phyloP scores from a whole-genome alignment of 768 basidiomycete genomes.

The Tephrocybe sp. region DNA sequence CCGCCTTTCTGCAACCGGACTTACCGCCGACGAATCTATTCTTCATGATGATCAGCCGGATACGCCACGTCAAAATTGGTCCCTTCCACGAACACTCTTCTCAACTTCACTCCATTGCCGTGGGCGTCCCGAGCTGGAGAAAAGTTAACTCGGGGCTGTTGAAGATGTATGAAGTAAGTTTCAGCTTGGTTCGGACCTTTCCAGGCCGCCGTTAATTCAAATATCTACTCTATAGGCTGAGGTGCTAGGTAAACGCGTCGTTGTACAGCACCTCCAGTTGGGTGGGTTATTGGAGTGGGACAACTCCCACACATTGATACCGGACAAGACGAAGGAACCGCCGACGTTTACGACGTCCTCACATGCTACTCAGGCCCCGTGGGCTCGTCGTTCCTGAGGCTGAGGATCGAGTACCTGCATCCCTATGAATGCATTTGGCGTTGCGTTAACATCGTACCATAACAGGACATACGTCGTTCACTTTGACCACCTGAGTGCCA shows the following conservation, averaged over 20 bases:
- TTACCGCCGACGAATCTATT: conserved; percentile 74
- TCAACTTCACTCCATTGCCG: conserved; percentile 82
- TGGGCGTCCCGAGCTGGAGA: conserved; percentile 83
- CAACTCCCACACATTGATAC: conserved; percentile 5
- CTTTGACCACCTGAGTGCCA: too few species aligned
- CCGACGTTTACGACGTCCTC: not conserved
- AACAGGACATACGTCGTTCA: too few species aligned
- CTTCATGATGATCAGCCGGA: conserved; percentile 73
- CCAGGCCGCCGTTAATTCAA: conserved; percentile 1
- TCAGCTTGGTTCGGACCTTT: not conserved
- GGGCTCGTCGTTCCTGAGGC: conserved; percentile 6
- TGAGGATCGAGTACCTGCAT: too few species aligned
- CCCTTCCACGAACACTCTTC: conserved; percentile 94
- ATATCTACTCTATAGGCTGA: conserved; percentile 60
- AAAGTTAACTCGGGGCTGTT: conserved; percentile 89
- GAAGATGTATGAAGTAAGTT: conserved; percentile 90
- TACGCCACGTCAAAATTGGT: conserved; percentile 77
- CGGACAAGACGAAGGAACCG: conserved; percentile 4
- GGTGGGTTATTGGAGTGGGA: conserved; percentile 80
- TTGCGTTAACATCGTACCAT: too few species aligned
- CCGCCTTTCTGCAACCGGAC: conserved; percentile 55
- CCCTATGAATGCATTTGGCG: too few species aligned
- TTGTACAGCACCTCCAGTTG: conserved; percentile 90
- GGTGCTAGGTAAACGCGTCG: conserved; percentile 91
- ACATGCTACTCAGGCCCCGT: conserved; percentile 9